Percentiles rank a stretch among this genome's conserved stretches.
phyloP scores from a whole-genome alignment of 192 early-diverging fungal species.

The Coemansia umbellata region DNA sequence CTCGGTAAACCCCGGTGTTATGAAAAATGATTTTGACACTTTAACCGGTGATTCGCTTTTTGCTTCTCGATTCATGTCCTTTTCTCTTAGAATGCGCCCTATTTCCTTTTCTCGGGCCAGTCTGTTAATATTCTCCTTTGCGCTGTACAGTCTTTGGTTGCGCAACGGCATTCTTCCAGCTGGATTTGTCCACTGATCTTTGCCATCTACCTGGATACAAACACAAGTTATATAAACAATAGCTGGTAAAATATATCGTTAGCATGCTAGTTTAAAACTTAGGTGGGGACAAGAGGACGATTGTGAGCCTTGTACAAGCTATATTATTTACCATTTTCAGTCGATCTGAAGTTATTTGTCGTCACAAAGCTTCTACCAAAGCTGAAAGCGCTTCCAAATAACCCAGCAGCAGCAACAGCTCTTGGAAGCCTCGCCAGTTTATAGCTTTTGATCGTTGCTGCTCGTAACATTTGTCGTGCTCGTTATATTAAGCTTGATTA shows the following conservation, averaged over 20 bases:
- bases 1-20: slow-evolving; percentile 25
- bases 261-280: no score
- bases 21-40: not conserved
- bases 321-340: not conserved
- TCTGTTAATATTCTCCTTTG: slow-evolving; percentile 18
- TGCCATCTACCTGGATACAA: slow-evolving; percentile 8
- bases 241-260: not conserved
- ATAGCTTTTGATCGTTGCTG: not conserved
- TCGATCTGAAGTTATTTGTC: not conserved
- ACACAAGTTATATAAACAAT: not conserved
- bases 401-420: not conserved
- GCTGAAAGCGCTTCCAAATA: not conserved
- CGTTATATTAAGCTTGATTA: no score
- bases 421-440: not conserved
- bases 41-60: not conserved
- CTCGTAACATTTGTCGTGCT: slow-evolving; percentile 4
- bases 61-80: not conserved
- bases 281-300: no score
- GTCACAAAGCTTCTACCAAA: not conserved
- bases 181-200: slow-evolving; percentile 8
- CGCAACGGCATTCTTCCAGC: slow-evolving; percentile 8
- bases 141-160: slow-evolving; percentile 4
- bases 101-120: slow-evolving; percentile 15
- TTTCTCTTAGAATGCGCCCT: slow-evolving; percentile 15
- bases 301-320: no score